Conservation (phyloP, 2,329 filamentous ascomycete species). For the Pseudogymnoascus sp. region DNA sequence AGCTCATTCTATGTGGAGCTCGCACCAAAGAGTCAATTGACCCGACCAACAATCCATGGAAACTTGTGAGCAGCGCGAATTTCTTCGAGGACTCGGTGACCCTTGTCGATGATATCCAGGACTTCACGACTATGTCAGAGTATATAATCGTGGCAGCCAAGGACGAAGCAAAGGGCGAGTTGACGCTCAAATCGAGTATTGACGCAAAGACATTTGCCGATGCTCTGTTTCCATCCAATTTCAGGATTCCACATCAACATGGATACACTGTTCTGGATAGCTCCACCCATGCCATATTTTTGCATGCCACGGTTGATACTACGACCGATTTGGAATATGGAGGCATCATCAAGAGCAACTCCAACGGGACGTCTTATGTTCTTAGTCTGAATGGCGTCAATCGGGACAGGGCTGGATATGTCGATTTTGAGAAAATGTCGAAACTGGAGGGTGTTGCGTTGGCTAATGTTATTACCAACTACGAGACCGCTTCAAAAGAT, state of each 20-base stretch:
- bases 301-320: conserved; percentile 78
- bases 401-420: conserved; percentile 65
- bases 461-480: conserved; percentile 77
- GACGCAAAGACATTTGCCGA: conserved; percentile 76
- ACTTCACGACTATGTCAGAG: conserved; percentile 91
- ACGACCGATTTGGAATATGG: conserved; percentile 62
- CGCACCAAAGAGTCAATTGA: conserved; percentile 56
- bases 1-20: conserved; percentile 49
- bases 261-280: conserved; percentile 93
- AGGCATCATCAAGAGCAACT: conserved; percentile 94
- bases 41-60: conserved; percentile 52
- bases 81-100: conserved; percentile 54
- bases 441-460: conserved; percentile 84
- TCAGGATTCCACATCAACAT: conserved; percentile 67
- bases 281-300: conserved; percentile 85
- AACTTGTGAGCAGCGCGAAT: conserved; percentile 69
- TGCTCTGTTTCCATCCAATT: conserved; percentile 78
- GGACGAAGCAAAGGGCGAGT: conserved; percentile 55
- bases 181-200: conserved; percentile 70
- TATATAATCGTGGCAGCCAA: conserved; percentile 83
- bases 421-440: conserved; percentile 94
- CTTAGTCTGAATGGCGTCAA: conserved; percentile 76
- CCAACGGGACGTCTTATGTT: conserved; percentile 92
- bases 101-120: conserved; percentile 62
- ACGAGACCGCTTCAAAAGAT: conserved; percentile 45